Base-by-base conservation (phyloP, 495 filamentous ascomycete species). In the Penicillium silybi region DNA sequence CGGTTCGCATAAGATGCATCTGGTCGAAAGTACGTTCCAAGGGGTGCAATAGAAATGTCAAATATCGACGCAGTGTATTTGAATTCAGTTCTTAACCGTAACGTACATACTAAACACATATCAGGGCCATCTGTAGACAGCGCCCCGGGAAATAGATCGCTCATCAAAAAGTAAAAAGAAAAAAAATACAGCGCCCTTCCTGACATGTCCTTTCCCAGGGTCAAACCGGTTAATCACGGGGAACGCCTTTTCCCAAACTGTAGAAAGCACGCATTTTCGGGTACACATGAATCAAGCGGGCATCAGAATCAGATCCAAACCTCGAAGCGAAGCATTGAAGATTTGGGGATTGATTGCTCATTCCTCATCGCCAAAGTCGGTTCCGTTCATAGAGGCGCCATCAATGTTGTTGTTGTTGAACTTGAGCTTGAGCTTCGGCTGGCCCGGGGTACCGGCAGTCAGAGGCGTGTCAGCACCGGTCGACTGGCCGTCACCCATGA, bases 401-500 rank as follows among this genome's bases (percentile, higher is more conserved):
- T 67, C 63, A 38, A 65, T 68, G 46, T 75, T 70, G 42, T 67
- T 61, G 48, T 72, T 77, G 54, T 80, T 82, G 61, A 82, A 72
- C 39, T 80, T 76, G 50, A 83, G 66, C 64, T 83, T 75, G 62
- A 86, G 39, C 77, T 85, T 76, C 64, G 71, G 74, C 65, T 82
- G 77, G 60, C 64, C 80, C 48, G 68, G 75, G 44, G 66, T 71
- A 11, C 74, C 68, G 40, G 74, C 69, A 37, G 84, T 79, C 63
- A 85, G 72, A 4, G 89, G 89, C 6, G 89, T 93, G 25, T 85
- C 86, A 10, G 80, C 78, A 13, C 79, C 83, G 0, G 85, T 85
- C 6, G 86, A 87, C 48, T 72, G 75, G 29, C 85, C 88, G 65
- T 90, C 80, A 19, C 65, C 73, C 46, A 56, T 60, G 1, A 68